Percentiles rank a stretch among this genome's conserved stretches.
These are phyloP conservation scores for Schwanniomyces pseudopolymorphus DNA, from an alignment of 805 yeast genomes.

Conservation along the genomic window DNA sequence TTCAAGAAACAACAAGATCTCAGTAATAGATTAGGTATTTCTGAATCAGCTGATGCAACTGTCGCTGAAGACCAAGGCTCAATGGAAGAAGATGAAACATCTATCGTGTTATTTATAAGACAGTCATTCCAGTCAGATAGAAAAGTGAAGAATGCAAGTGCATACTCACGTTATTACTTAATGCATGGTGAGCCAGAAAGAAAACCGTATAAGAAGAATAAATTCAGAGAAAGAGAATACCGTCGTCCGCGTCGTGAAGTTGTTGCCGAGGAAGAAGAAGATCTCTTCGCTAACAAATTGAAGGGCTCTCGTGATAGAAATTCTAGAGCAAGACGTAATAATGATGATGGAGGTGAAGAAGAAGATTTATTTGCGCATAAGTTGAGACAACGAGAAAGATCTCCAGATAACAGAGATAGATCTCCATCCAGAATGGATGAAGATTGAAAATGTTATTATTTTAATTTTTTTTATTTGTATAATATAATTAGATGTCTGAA, in stretches of 20 bases:
- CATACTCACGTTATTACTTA: constrained; percentile 61
- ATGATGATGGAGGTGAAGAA: constrained; percentile 23
- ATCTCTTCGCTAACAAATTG: constrained; percentile 33
- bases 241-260: constrained; percentile 9
- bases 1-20: constrained; percentile 30
- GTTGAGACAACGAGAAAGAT: constrained; percentile 19
- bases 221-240: constrained; percentile 11
- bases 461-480: constrained; percentile 1
- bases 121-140: constrained; percentile 54
- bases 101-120: constrained; percentile 43
- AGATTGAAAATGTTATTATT: background rate
- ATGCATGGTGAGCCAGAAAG: constrained; percentile 70
- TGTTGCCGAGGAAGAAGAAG: constrained; percentile 27
- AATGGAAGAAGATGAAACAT: constrained; percentile 43
- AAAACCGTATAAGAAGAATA: constrained; percentile 22
- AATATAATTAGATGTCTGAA: background rate
- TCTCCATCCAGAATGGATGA: constrained; percentile 16
- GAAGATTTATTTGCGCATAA: constrained; percentile 38
- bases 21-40: constrained; percentile 27
- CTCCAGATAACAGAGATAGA: constrained; percentile 13
- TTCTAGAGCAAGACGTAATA: constrained; percentile 1
- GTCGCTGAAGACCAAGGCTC: constrained; percentile 7
- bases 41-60: constrained; percentile 11
- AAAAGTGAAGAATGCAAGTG: constrained; percentile 57
- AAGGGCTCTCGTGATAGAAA: constrained; percentile 6